Conservation (phyloP, 768 basidiomycete genomes). For the Cystofilobasidium capitatum region DNA sequence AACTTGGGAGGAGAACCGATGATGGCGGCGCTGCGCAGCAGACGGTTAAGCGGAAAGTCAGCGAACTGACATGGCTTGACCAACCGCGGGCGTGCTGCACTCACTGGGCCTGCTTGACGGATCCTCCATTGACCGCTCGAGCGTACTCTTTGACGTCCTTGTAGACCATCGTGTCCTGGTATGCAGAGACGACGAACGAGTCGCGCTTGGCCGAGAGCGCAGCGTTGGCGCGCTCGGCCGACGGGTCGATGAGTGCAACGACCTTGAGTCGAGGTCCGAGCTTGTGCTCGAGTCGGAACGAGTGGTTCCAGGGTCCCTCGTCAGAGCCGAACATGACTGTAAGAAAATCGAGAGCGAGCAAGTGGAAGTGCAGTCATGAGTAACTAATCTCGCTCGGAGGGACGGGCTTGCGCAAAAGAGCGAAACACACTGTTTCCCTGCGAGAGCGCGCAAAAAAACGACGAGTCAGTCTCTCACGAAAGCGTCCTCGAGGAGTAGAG, state of each 20-base stretch:
- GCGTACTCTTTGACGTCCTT: conserved; percentile 72
- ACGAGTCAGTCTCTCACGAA: neutral
- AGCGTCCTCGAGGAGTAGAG: neutral
- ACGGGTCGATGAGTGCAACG: conserved; percentile 86
- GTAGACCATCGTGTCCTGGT: conserved; percentile 74
- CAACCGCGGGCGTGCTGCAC: conserved; percentile 19
- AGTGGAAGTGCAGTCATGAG: neutral
- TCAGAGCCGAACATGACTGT: conserved; percentile 94
- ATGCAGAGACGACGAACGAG: conserved; percentile 86
- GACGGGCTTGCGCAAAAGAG: neutral
- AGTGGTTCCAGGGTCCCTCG: conserved; percentile 39
- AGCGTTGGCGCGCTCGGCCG: conserved; percentile 63
- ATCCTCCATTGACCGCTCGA: conserved; percentile 47
- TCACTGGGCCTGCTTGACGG: conserved; percentile 48
- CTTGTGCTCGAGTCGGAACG: conserved; percentile 55
- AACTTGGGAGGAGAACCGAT: conserved; percentile 90
- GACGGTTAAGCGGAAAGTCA: no score
- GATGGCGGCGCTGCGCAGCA: conserved; percentile 56
- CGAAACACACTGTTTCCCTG: neutral
- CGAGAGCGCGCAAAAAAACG: neutral
- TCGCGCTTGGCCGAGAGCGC: conserved; percentile 78
- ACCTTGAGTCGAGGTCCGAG: conserved; percentile 93
- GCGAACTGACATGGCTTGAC: neutral
- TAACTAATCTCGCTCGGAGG: no score
- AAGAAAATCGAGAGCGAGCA: conserved; percentile 25